Evolutionary conservation across 228 moss, liverwort and hornwort genomes (phyloP).

Genomic region (Sphagnum magellanicum): DNA sequence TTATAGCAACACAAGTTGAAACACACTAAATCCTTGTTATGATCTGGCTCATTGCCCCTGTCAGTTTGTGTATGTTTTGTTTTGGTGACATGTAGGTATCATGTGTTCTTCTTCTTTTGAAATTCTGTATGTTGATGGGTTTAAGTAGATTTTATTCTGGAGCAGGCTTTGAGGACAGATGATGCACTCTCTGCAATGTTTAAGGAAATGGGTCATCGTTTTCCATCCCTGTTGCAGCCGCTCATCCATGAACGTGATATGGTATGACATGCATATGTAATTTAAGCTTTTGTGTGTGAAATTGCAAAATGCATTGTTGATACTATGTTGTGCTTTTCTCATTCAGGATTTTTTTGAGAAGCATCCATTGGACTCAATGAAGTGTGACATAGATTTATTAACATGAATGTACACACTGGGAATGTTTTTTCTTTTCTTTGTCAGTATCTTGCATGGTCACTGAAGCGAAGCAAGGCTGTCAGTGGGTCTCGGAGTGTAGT

Average conservation of each 20-base stretch:
- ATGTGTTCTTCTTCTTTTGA: neutral
- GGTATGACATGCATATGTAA: slow-evolving; percentile 14
- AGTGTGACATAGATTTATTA: neutral
- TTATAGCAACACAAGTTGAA: no score
- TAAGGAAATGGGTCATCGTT: slow-evolving; percentile 45
- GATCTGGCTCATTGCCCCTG: neutral
- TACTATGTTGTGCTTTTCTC: no score
- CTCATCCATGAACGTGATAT: slow-evolving; percentile 77
- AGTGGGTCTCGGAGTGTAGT: slow-evolving; percentile 68
- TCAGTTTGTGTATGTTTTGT: neutral
- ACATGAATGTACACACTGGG: neutral
- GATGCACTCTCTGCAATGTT: slow-evolving; percentile 78
- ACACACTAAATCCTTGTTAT: no score
- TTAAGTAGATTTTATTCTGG: neutral
- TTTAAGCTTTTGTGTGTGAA: no score
- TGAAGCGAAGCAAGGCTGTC: slow-evolving; percentile 83
- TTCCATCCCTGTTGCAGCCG: slow-evolving; percentile 70
- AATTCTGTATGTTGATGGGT: neutral
- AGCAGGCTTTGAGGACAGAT: slow-evolving; percentile 52
- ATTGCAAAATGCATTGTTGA: no score
- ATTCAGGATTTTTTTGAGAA: no score
- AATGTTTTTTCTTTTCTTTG: neutral
- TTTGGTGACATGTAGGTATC: neutral
- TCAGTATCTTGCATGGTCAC: slow-evolving; percentile 74
- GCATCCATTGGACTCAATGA: neutral